Conservation (phyloP, 768 basidiomycete genomes). For the Gymnopilus dilepis region DNA sequence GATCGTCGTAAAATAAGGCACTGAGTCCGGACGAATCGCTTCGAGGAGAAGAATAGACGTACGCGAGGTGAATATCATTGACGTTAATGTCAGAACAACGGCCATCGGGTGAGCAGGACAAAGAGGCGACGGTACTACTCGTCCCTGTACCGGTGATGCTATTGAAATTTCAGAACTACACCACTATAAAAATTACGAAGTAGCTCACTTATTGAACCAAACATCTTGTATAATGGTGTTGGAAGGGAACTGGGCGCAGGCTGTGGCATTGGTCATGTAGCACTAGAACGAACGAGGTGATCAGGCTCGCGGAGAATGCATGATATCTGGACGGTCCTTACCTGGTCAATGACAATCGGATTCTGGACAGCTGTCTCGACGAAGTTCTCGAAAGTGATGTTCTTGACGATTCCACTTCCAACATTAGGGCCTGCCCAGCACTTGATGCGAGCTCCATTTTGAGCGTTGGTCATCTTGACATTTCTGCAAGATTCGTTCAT, state of each 20-base stretch:
- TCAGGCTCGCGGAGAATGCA: too few species aligned
- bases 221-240: slow-evolving; percentile 63
- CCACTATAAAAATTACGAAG: too few species aligned
- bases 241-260: slow-evolving; percentile 58
- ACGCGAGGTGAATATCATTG: slow-evolving; percentile 51
- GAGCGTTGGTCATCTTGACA: slow-evolving; percentile 62
- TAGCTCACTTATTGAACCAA: slow-evolving; percentile 52
- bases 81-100: slow-evolving; percentile 56
- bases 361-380: slow-evolving; percentile 58
- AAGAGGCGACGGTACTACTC: slow-evolving; percentile 54
- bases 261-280: slow-evolving; percentile 50
- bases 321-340: too few species aligned
- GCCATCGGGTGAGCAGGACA: slow-evolving; percentile 61
- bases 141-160: slow-evolving; percentile 66
- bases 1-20: background rate
- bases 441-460: slow-evolving; percentile 74
- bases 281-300: slow-evolving; percentile 37
- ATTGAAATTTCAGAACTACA: background rate
- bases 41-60: slow-evolving; percentile 23
- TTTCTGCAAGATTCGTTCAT: slow-evolving; percentile 38
- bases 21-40: background rate
- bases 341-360: slow-evolving; percentile 53
- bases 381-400: slow-evolving; percentile 60
- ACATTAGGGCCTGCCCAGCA: slow-evolving; percentile 66
- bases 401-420: slow-evolving; percentile 62